Conservation (phyloP, 176 grass and related monocot genomes). For the Canna indica region DNA sequence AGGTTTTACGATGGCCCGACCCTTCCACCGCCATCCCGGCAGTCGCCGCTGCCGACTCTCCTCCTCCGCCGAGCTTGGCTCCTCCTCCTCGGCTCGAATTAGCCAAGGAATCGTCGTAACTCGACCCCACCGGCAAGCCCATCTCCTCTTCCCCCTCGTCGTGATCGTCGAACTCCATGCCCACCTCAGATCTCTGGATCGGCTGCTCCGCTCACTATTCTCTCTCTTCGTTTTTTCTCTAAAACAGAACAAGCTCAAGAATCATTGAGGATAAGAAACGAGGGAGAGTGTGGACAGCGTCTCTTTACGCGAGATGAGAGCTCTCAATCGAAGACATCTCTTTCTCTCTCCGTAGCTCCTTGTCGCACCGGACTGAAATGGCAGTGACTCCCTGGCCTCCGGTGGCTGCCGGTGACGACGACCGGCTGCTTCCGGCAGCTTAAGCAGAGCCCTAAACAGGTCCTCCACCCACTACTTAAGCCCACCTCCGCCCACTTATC, state of each 20-base stretch:
- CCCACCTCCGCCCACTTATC: not conserved
- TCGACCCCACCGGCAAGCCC: slow-evolving; percentile 9
- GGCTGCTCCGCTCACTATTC: not conserved
- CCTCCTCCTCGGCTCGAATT: slow-evolving; percentile 3
- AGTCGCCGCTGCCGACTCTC: not conserved
- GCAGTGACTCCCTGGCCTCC: not conserved
- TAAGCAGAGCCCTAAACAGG: not conserved
- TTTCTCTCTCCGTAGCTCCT: not conserved
- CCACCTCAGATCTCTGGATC: not conserved
- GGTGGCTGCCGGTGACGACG: not conserved
- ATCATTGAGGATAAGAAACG: not conserved
- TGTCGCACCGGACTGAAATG: not conserved
- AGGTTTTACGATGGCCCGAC: not conserved
- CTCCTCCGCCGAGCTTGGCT: slow-evolving; percentile 4
- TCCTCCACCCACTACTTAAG: not conserved
- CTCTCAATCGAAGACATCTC: not conserved
- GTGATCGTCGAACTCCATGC: slow-evolving; percentile 5
- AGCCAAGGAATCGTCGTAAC: not conserved
- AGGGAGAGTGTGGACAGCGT: not conserved
- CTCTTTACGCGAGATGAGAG: not conserved
- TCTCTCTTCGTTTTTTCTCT: not conserved
- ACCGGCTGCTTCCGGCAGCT: not conserved
- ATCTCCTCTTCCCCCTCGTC: slow-evolving; percentile 5
- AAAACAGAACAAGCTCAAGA: not conserved
- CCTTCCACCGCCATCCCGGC: not conserved